Percentiles rank a stretch among this genome's conserved stretches.
Conservation (phyloP, 192 early-diverging fungal genomes). For the Entrophospora sp. region DNA sequence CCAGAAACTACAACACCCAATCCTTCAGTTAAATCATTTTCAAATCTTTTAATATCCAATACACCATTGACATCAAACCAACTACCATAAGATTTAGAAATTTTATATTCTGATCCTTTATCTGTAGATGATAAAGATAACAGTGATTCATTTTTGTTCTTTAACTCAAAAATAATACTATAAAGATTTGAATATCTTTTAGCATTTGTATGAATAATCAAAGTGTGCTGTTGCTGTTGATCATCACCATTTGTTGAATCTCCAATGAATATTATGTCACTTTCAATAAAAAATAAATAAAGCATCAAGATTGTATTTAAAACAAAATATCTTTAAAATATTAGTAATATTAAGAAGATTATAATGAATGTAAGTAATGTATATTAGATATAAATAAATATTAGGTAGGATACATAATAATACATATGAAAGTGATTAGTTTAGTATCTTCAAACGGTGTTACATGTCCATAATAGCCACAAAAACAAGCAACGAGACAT, state of each 20-base stretch:
- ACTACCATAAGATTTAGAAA: constrained; percentile 44
- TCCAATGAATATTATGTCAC: constrained; percentile 59
- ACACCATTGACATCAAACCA: constrained; percentile 66
- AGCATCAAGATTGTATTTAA: constrained; percentile 40
- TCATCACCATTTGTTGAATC: constrained; percentile 27
- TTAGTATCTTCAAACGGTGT: constrained; percentile 55
- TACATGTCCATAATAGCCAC: constrained; percentile 60
- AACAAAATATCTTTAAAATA: constrained; percentile 29
- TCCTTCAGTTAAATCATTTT: constrained; percentile 11
- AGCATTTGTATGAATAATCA: constrained; percentile 21
- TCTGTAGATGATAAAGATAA: too few species aligned
- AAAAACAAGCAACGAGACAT: constrained; percentile 62
- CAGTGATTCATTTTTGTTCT: not conserved
- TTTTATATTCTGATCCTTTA: constrained; percentile 40
- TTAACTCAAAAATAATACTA: constrained; percentile 47
- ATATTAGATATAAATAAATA: not conserved
- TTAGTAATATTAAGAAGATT: not conserved
- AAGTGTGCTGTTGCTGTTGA: not conserved
- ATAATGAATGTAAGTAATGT: not conserved
- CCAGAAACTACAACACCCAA: not conserved
- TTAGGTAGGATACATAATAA: constrained; percentile 36
- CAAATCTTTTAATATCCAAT: constrained; percentile 43
- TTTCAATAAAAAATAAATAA: constrained; percentile 55
- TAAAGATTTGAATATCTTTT: constrained; percentile 42
- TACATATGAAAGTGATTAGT: constrained; percentile 50